Evolutionary conservation across 2,329 filamentous ascomycete species (phyloP).

Genomic region (Fusarium sp.): DNA sequence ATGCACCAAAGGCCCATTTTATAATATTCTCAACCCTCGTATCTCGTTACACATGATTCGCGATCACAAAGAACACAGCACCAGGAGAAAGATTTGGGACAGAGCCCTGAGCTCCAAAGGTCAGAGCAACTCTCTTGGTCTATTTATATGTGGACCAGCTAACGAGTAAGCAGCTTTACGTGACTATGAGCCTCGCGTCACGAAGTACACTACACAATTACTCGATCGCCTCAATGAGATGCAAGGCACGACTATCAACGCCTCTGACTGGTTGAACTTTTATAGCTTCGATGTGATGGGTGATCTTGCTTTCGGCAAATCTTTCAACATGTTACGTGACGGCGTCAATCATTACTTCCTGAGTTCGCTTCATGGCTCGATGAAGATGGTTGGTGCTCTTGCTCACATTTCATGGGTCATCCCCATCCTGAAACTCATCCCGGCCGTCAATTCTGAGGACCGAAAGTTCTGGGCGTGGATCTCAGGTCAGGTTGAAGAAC

Average conservation of each 20-base stretch:
- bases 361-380: constrained; percentile 36
- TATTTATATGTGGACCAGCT: not conserved
- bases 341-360: constrained; percentile 43
- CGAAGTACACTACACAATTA: constrained; percentile 33
- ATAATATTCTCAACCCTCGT: constrained; percentile 10
- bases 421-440: constrained; percentile 18
- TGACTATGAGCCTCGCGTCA: constrained; percentile 44
- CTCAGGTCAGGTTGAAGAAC: constrained; percentile 11
- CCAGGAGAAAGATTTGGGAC: constrained; percentile 19
- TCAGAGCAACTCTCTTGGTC: not conserved
- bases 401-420: constrained; percentile 31
- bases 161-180: constrained; percentile 2
- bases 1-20: constrained; percentile 22
- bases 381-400: constrained; percentile 37
- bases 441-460: constrained; percentile 1
- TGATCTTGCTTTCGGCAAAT: constrained; percentile 51
- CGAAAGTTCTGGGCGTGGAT: constrained; percentile 18
- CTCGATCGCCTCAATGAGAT: constrained; percentile 28
- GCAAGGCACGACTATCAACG: constrained; percentile 40
- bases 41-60: constrained; percentile 9
- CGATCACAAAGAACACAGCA: constrained; percentile 6
- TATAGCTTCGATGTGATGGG: constrained; percentile 52
- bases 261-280: constrained; percentile 48
- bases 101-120: constrained; percentile 13
- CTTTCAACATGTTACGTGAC: constrained; percentile 48